Evolutionary conservation across 108 stramenopile genomes (phyloP), one percentile per base, ranked within the genome.

Genomic region (Epithemia pelagica): DNA sequence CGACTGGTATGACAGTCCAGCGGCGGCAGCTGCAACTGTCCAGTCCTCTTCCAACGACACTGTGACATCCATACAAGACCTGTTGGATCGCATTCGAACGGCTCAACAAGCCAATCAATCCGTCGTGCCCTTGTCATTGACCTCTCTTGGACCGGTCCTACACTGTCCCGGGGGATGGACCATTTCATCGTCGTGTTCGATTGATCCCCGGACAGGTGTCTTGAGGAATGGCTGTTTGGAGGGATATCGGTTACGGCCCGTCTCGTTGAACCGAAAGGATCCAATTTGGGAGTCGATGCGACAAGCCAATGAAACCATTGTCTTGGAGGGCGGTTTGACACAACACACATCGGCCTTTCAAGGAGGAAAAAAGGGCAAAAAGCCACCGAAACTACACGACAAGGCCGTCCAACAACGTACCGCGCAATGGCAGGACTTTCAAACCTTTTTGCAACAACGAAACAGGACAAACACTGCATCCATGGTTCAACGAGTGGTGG

Each of bases 331-430:
- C 5, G 62, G 69, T 62, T 68, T 89, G 5, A 77, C 82, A 37
- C 83, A 80, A 21, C 52, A 75, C 58, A 79, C 66, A 15, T 80
- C 78, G 23, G 58, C 81, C 58, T 92, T 78, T 62, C 87, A 89
- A 66, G 94, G 94, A 19, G 94, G 94, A 22, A 77, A 84, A n/a
- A 95, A 91, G 72, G 94, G 94, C 1, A 75, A 75, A 59, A 89
- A 87, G 64, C 76, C 87, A 15, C 32, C 51, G 37, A 19, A 61
- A 22, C 61, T 69, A 19, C 62, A 62, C 1, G 53, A 74, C 53
- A 66, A 70, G 57, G 63, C 64, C 21, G 51, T 64, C 0, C 66
- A 75, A 59, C 61, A 65, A 30, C 77, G 79, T 30, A 22, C 66
- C 22, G 8, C 31, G 28, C 32, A 75, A 32, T 82, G 85, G 85